Evolutionary conservation across 768 basidiomycete species (phyloP).

Genomic region (Pluteus cervinus): DNA sequence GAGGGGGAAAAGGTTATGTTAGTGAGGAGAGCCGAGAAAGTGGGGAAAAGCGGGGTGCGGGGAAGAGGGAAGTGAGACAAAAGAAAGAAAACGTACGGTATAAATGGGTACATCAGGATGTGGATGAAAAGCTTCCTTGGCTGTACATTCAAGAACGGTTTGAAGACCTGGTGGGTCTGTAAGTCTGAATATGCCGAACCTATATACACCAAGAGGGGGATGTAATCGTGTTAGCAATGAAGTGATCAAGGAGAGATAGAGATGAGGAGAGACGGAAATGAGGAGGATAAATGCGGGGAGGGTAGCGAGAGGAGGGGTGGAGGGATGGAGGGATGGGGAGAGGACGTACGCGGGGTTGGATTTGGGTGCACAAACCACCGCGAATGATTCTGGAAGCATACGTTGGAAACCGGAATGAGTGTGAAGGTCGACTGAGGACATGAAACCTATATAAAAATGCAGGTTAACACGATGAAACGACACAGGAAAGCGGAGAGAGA

Average conservation of each 20-base stretch:
- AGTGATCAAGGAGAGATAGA: conserved; percentile 5
- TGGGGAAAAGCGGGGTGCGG: too few species aligned
- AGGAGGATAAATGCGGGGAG: too few species aligned
- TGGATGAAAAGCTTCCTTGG: conserved; percentile 79
- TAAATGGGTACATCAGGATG: conserved; percentile 83
- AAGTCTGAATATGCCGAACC: conserved; percentile 85
- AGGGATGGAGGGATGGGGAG: background rate
- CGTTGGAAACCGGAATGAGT: conserved; percentile 86
- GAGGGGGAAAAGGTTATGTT: too few species aligned
- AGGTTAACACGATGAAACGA: conserved; percentile 1
- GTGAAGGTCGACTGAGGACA: conserved; percentile 92
- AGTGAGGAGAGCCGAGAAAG: too few species aligned
- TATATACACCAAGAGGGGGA: too few species aligned
- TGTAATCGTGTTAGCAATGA: conserved; percentile 3
- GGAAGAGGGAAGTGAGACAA: conserved; percentile 3
- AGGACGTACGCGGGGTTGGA: conserved; percentile 70
- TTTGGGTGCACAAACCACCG: conserved; percentile 85
- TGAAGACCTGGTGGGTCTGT: conserved; percentile 84
- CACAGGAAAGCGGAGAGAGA: background rate
- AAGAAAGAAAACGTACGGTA: conserved; percentile 50
- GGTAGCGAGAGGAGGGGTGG: conserved; percentile 1
- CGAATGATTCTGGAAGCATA: conserved; percentile 89
- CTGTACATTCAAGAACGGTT: conserved; percentile 60
- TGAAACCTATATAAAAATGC: conserved; percentile 52
- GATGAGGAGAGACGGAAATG: too few species aligned